phyloP scores from a whole-genome alignment of 2,329 filamentous ascomycete species.

The Cordyceps militaris region DNA sequence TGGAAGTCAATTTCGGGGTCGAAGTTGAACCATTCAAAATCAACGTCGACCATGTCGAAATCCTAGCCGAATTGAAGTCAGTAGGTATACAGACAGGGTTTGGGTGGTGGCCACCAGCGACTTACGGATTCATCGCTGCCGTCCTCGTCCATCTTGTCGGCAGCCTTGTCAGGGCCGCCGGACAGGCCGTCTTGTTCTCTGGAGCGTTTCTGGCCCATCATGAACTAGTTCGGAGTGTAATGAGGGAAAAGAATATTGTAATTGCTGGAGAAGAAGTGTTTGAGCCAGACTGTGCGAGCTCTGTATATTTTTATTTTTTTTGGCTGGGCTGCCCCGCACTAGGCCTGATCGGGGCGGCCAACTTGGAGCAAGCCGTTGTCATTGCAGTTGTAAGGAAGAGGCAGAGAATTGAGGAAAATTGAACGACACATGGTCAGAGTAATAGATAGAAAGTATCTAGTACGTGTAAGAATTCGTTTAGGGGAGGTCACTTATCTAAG shows the following conservation, averaged over 20 bases:
- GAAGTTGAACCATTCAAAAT: conserved; percentile 99
- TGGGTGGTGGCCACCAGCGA: neutral
- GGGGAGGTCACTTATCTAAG: too few species aligned
- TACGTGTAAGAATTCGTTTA: too few species aligned
- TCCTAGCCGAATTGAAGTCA: conserved; percentile 48
- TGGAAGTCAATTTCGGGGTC: conserved; percentile 87
- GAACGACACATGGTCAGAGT: too few species aligned
- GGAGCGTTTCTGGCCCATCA: conserved; percentile 45
- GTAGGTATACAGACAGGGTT: neutral
- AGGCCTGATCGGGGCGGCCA: conserved; percentile 2
- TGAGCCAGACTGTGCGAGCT: neutral
- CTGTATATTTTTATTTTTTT: too few species aligned
- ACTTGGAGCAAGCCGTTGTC: neutral
- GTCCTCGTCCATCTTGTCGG: conserved; percentile 44
- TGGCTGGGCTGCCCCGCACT: conserved; percentile 8
- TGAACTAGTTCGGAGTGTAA: conserved; percentile 8
- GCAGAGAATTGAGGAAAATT: neutral
- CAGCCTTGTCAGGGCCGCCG: conserved; percentile 34
- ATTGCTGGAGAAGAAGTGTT: too few species aligned
- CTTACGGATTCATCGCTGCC: conserved; percentile 48
- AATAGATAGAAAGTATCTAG: too few species aligned
- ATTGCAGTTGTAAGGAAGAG: neutral
- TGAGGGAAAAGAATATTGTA: neutral
- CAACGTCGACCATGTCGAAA: conserved; percentile 85
- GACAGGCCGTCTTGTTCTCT: conserved; percentile 40